phyloP scores from a whole-genome alignment of 1,284 basidiomycete species.

The Pisolithus thermaeus region DNA sequence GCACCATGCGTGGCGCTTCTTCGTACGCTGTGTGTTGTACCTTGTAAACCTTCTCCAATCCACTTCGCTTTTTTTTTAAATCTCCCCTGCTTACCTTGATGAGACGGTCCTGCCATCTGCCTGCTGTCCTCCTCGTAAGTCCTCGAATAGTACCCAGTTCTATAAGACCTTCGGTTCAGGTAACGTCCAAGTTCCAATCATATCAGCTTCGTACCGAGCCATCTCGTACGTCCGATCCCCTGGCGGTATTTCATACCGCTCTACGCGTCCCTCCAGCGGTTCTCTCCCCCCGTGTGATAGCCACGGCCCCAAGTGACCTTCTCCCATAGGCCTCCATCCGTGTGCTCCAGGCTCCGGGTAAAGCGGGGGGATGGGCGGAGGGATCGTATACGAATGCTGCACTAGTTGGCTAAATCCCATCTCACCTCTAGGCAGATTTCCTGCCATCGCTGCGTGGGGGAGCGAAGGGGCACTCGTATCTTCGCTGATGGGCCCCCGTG shows the following conservation, averaged over 20 bases:
- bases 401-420: slow-evolving; percentile 22
- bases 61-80: not conserved
- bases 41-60: slow-evolving; percentile 15
- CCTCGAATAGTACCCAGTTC: slow-evolving; percentile 4
- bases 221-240: slow-evolving; percentile 21
- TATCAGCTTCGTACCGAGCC: slow-evolving; percentile 12
- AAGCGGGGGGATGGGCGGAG: slow-evolving; percentile 15
- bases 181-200: not conserved
- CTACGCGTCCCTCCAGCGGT: too few species aligned
- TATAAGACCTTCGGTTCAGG: not conserved
- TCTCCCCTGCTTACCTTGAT: slow-evolving; percentile 17
- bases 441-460: slow-evolving; percentile 14
- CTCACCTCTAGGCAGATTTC: slow-evolving; percentile 27
- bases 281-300: slow-evolving; percentile 9
- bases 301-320: slow-evolving; percentile 27
- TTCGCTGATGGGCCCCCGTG: not conserved
- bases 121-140: slow-evolving; percentile 11
- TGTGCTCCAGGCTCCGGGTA: slow-evolving; percentile 7
- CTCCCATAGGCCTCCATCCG: slow-evolving; percentile 30
- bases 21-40: slow-evolving; percentile 2
- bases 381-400: slow-evolving; percentile 8
- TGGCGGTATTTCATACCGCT: slow-evolving; percentile 13
- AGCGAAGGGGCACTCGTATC: slow-evolving; percentile 18
- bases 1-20: slow-evolving; percentile 14
- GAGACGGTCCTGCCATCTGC: slow-evolving; percentile 5